Percentiles rank a stretch among this genome's conserved stretches.
phyloP scores from a whole-genome alignment of 2,329 filamentous ascomycete species.

The Trichoderma sp. region DNA sequence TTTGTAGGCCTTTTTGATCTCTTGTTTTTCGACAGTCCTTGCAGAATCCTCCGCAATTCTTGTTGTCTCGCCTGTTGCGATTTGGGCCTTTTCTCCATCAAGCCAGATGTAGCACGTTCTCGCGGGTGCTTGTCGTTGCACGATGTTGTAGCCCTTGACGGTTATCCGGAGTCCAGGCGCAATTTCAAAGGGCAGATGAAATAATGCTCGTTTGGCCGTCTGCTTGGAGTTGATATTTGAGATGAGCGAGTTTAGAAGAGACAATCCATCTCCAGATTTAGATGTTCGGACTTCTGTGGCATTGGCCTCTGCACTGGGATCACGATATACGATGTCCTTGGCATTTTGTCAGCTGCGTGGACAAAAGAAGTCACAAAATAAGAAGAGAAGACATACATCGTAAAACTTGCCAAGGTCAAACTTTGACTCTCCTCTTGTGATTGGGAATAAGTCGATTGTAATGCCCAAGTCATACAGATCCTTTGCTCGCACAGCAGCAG shows the following conservation, averaged over 20 bases:
- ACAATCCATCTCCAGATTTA: conserved; percentile 72
- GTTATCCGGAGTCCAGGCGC: conserved; percentile 83
- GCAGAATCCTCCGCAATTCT: conserved; percentile 77
- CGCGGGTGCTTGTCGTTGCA: conserved; percentile 80
- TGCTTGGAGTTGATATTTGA: conserved; percentile 91
- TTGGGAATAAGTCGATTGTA: conserved; percentile 89
- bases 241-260: conserved; percentile 75
- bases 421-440: conserved; percentile 66
- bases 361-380: neutral
- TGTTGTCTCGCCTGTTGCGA: conserved; percentile 73
- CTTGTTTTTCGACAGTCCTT: conserved; percentile 72
- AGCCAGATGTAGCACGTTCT: conserved; percentile 87
- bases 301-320: conserved; percentile 68
- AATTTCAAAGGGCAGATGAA: conserved; percentile 85
- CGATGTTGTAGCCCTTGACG: conserved; percentile 87
- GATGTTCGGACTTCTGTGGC: conserved; percentile 58
- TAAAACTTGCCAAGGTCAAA: conserved; percentile 91
- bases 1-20: conserved; percentile 91
- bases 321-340: conserved; percentile 87
- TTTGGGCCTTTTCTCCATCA: conserved; percentile 80
- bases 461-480: conserved; percentile 94
- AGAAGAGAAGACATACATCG: conserved; percentile 60
- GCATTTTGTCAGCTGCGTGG: neutral
- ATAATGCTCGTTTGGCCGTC: conserved; percentile 79
- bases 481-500: conserved; percentile 84